Evolutionary conservation across 331 rosid genomes (phyloP).

Genomic region (Stylosanthes scabra): DNA sequence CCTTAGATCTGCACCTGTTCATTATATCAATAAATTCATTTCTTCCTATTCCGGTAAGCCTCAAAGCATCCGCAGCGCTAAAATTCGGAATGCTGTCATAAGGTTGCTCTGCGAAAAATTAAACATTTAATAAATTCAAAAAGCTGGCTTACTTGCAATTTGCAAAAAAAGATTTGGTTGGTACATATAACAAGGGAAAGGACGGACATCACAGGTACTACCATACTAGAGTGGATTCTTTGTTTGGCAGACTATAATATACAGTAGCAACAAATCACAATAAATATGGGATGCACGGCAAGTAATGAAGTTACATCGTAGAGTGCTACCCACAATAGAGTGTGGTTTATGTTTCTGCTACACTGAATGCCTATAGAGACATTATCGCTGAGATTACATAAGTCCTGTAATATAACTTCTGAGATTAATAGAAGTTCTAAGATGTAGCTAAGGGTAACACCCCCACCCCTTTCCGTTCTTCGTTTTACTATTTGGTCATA

Average conservation of each 20-base stretch:
- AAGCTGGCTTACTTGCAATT: conserved; percentile 6
- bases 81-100: conserved; percentile 98
- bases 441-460: too few relatives aligned
- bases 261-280: too few relatives aligned
- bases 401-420: too few relatives aligned
- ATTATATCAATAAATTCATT: conserved; percentile 95
- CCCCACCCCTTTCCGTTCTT: too few relatives aligned
- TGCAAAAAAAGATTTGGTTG: conserved; percentile 3
- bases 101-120: conserved; percentile 84
- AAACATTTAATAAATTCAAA: conserved; percentile 22
- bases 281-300: too few relatives aligned
- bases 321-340: not conserved
- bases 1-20: conserved; percentile 99
- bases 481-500: not conserved
- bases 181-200: conserved; percentile 28
- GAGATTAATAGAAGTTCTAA: not conserved
- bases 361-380: not conserved
- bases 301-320: not conserved
- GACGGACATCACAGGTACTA: conserved; percentile 9
- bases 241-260: not conserved
- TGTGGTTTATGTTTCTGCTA: not conserved
- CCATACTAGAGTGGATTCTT: conserved; percentile 7
- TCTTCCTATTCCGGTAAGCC: conserved; percentile 91
- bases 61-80: conserved; percentile 95
- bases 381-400: not conserved